These are phyloP conservation scores for Dendryphion nanum DNA, from an alignment of 2,329 filamentous ascomycete species.

Conservation along the genomic window DNA sequence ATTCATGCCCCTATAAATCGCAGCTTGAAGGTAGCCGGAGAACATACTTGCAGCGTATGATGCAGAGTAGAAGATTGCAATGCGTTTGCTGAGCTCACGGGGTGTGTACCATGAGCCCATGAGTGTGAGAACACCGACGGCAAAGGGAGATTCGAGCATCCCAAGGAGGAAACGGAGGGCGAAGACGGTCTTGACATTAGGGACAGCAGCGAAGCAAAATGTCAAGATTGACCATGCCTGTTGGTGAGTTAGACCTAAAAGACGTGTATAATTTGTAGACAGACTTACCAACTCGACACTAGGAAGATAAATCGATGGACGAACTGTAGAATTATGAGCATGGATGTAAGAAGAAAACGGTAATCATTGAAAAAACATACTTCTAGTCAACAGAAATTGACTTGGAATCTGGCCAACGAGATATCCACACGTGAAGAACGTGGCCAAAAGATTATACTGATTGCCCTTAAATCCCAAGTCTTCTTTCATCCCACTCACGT, in stretches of 20 bases:
- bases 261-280: slow-evolving; percentile 8
- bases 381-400: slow-evolving; percentile 12
- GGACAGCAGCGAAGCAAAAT: slow-evolving; percentile 10
- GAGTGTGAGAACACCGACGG: slow-evolving; percentile 37
- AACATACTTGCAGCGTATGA: slow-evolving; percentile 16
- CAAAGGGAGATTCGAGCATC: slow-evolving; percentile 27
- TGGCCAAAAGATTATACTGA: slow-evolving; percentile 13
- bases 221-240: slow-evolving; percentile 13
- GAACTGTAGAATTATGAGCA: slow-evolving; percentile 3
- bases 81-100: slow-evolving; percentile 9
- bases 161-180: slow-evolving; percentile 41
- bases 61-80: slow-evolving; percentile 10
- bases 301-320: slow-evolving; percentile 14
- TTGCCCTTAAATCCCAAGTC: slow-evolving; percentile 16
- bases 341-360: too few relatives aligned
- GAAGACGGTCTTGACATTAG: slow-evolving; percentile 11
- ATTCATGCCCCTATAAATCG: slow-evolving; percentile 3
- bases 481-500: slow-evolving; percentile 22
- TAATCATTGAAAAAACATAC: too few relatives aligned
- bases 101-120: slow-evolving; percentile 39
- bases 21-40: slow-evolving; percentile 10
- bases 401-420: slow-evolving; percentile 13
- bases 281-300: slow-evolving; percentile 11
- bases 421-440: slow-evolving; percentile 14
- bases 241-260: slow-evolving; percentile 13